Evolutionary conservation across 176 grass and related monocot genomes (phyloP), one percentile per base, ranked within the genome.

Genomic region (Zoysia pacifica): DNA sequence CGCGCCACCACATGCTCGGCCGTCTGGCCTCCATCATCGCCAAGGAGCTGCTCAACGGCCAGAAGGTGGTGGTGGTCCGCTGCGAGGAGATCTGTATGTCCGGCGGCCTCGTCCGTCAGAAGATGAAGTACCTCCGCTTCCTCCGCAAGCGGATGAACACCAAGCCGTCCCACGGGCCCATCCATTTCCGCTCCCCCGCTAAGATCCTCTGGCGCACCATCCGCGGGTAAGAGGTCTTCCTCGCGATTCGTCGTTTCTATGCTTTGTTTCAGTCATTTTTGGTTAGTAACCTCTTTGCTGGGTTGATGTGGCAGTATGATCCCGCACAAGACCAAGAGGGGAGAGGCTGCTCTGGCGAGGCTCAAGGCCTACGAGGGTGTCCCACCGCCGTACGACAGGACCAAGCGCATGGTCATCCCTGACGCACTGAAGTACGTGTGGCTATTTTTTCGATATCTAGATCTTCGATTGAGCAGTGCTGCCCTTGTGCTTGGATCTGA

Each of bases 121-220:
- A 97, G 89, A 97, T 97, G 94, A 97, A 97, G 84, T 97, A 90
- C 70, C 85, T 97, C 54, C 84, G 94, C 50, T 97, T 97, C 81
- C 94, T 97, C 69, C 89, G 94, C 56, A 97, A 97, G 86, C 54
- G 94, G 44, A 97, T 97, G 94, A 97, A 97, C 89, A 97, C 94
- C 81, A 97, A 97, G 71, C 94, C 91, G 0, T 97, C 94, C 19
- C 94, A 97, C 47, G 94, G 94, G 6, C 94, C 94, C 66, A 93
- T 97, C 84, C 94, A 97, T 80, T 97, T 97, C 89, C 88, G 94
- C 46, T 15, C 91, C 56, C 94, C 94, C 1, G 10, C 91, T 58
- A 93, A 93, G 94, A 97, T 97, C 72, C 84, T 97, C 55, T 93
- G 94, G 94, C 91, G 91, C 67, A 97, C 94, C 61, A 73, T 97